Evolutionary conservation across 768 basidiomycete species (phyloP), one percentile per base, ranked within the genome.

Genomic region (Melanogaster broomeanus): DNA sequence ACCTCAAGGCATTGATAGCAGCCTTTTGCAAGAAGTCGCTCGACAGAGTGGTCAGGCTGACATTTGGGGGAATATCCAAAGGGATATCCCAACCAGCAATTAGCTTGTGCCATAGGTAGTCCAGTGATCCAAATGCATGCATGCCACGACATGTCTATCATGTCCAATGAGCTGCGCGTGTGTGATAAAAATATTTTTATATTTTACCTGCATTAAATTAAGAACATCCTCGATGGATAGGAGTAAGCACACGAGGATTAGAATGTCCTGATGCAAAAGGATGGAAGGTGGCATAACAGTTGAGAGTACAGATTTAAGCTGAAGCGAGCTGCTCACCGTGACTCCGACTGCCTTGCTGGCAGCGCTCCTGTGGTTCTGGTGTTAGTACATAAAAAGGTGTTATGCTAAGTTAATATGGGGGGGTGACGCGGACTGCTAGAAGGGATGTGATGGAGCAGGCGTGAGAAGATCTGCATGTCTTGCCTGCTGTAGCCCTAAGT

Each of bases 101-200:
- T 21, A 48, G 79, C 56, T 30, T 73, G 72, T 79, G 83, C 82
- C 82, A 84, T 34, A 82, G 63, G 62, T 81, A 82, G 60, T 85
- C 78, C 35, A 65, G 65, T 43, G 72, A 73, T 13, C 73, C 75
- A 38, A 79, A 73, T n/a, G 75, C 74, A 68, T 85, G 76, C 51
- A 83, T 66, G 53, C 68, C 77, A 77, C 83, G 84, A 74, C 81
- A 81, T 64, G 80, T 77, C 80, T 85, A 64, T n/a, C 70, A 71
- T 73, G 71, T 63, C 27, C 33, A n/a, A n/a, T n/a, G n/a, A n/a
- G n/a, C n/a, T n/a, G n/a, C n/a, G n/a, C n/a, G n/a, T n/a, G n/a
- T n/a, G n/a, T n/a, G n/a, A n/a, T n/a, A 21, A 33, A 40, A 44
- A 16, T 18, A 16, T 38, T 42, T 38, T 24, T 63, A n/a, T n/a